Evolutionary conservation across 1,284 basidiomycete genomes (phyloP).

Genomic region (Ceratobasidium papillatum): DNA sequence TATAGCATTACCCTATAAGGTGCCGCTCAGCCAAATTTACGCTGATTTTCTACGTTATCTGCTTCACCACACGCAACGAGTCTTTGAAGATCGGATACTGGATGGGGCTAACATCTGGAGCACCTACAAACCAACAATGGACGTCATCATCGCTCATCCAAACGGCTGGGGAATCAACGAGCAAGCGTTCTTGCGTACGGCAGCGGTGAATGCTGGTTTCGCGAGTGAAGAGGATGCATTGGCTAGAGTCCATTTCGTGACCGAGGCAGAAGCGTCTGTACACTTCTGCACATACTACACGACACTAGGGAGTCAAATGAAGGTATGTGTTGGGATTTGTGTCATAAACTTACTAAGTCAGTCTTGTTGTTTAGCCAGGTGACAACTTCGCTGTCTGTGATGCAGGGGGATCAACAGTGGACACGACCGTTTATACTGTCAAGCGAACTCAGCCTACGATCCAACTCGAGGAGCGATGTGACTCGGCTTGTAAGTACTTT

Average conservation of each 20-base stretch:
- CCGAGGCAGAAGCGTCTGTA: slow-evolving; percentile 43
- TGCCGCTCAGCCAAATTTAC: slow-evolving; percentile 30
- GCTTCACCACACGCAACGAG: slow-evolving; percentile 22
- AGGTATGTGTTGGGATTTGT: background rate
- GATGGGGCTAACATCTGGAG: slow-evolving; percentile 32
- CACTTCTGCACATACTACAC: slow-evolving; percentile 40
- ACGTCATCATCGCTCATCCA: slow-evolving; percentile 39
- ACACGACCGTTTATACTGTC: slow-evolving; percentile 41
- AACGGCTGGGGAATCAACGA: slow-evolving; percentile 34
- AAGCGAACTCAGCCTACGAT: slow-evolving; percentile 1
- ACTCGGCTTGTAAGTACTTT: slow-evolving; percentile 24
- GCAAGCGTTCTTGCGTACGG: slow-evolving; percentile 28
- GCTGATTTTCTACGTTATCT: slow-evolving; percentile 38
- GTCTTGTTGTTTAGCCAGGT: background rate
- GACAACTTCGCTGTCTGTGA: slow-evolving; percentile 37
- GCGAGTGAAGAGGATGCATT: background rate
- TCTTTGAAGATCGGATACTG: slow-evolving; percentile 22
- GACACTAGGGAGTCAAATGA: background rate
- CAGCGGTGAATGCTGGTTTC: slow-evolving; percentile 20
- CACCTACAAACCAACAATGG: background rate
- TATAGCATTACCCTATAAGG: slow-evolving; percentile 5
- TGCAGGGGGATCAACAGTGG: slow-evolving; percentile 41
- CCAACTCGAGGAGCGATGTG: slow-evolving; percentile 15
- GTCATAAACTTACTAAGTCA: background rate
- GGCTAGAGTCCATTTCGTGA: slow-evolving; percentile 32